Evolutionary conservation across 176 grass and related monocot genomes (phyloP).

Genomic region (Metroxylon sagu): DNA sequence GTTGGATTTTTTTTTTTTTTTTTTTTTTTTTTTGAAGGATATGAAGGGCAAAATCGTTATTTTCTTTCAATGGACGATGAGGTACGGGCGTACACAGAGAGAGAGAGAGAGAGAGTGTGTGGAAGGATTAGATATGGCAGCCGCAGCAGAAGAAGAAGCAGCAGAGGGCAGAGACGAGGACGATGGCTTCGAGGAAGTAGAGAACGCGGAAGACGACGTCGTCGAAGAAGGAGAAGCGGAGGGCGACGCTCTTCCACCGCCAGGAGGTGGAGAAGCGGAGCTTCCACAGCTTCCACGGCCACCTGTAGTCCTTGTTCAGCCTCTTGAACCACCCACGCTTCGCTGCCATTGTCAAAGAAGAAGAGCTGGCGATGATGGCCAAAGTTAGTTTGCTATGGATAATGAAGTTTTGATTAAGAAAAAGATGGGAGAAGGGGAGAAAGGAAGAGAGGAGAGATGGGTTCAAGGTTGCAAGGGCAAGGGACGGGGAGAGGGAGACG

Average conservation of each 20-base stretch:
- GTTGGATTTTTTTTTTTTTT: too few relatives aligned
- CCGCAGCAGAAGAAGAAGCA: slow-evolving; percentile 36
- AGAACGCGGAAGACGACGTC: slow-evolving; percentile 56
- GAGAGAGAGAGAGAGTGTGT: background rate
- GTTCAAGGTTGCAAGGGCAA: too few relatives aligned
- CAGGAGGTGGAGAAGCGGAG: slow-evolving; percentile 13
- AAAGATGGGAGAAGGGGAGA: too few relatives aligned
- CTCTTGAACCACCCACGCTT: slow-evolving; percentile 25
- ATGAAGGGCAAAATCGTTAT: too few relatives aligned
- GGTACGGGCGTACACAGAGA: background rate
- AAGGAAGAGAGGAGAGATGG: too few relatives aligned
- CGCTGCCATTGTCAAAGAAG: slow-evolving; percentile 5
- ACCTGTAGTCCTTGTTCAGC: slow-evolving; percentile 23
- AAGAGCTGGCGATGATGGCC: too few relatives aligned
- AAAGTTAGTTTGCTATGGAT: too few relatives aligned
- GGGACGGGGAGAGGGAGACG: too few relatives aligned
- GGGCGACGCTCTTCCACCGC: slow-evolving; percentile 22
- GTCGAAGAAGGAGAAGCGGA: slow-evolving; percentile 49
- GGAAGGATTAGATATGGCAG: slow-evolving; percentile 26
- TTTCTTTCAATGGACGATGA: too few relatives aligned
- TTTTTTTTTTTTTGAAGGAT: too few relatives aligned
- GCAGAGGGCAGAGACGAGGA: slow-evolving; percentile 46
- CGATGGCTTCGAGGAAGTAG: slow-evolving; percentile 49
- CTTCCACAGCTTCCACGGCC: slow-evolving; percentile 22
- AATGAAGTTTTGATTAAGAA: too few relatives aligned